Conservation (phyloP, 257 asterid genomes). For the Capsicum chinense region DNA sequence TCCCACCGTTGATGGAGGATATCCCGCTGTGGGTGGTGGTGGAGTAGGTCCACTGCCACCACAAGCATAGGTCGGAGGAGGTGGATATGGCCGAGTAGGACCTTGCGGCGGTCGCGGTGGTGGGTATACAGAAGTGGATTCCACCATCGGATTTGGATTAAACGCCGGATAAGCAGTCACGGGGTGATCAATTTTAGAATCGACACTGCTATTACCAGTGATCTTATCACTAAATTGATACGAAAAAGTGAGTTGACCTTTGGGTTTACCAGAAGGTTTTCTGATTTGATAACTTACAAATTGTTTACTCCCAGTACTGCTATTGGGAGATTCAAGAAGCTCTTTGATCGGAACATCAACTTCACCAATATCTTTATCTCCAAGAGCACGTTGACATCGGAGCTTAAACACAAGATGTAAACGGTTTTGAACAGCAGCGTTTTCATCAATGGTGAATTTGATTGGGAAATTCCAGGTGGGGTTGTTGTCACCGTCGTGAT, state of each 20-base stretch:
- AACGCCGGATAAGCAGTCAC: slow-evolving; percentile 52
- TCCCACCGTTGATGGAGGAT: neutral
- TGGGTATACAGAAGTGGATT: slow-evolving; percentile 52
- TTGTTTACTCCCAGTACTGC: slow-evolving; percentile 41
- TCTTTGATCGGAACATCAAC: slow-evolving; percentile 69
- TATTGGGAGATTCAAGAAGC: slow-evolving; percentile 53
- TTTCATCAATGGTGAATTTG: slow-evolving; percentile 67
- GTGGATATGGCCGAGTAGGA: slow-evolving; percentile 40
- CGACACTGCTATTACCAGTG: slow-evolving; percentile 21
- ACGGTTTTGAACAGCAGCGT: slow-evolving; percentile 59
- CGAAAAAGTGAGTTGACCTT: slow-evolving; percentile 71
- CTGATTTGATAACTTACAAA: slow-evolving; percentile 76
- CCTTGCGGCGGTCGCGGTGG: slow-evolving; percentile 31
- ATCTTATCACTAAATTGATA: slow-evolving; percentile 57
- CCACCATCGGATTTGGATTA: slow-evolving; percentile 36
- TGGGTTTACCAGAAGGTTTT: slow-evolving; percentile 75
- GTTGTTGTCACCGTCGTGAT: slow-evolving; percentile 52
- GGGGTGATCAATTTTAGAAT: slow-evolving; percentile 35
- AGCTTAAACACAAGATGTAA: slow-evolving; percentile 59
- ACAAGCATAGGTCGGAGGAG: slow-evolving; percentile 14
- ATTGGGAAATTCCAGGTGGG: slow-evolving; percentile 73
- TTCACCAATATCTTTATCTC: slow-evolving; percentile 69
- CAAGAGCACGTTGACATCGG: slow-evolving; percentile 58
- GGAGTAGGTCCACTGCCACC: slow-evolving; percentile 14
- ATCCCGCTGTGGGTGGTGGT: slow-evolving; percentile 12